phyloP scores from a whole-genome alignment of 768 basidiomycete genomes.

The Gautieria morchelliformis region DNA sequence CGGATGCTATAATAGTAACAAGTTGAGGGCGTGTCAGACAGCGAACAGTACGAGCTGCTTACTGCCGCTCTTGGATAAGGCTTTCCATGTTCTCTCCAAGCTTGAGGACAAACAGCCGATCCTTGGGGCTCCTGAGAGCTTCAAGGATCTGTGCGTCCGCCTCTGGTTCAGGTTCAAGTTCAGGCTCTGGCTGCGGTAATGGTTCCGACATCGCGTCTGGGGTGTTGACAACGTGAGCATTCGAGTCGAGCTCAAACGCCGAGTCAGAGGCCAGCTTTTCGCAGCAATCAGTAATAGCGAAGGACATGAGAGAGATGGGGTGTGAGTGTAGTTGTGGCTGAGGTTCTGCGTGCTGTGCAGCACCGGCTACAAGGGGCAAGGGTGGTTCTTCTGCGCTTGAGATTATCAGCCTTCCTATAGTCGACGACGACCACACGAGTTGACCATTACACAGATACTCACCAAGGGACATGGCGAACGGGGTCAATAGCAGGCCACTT shows the following conservation, averaged over 20 bases:
- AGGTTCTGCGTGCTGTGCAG: constrained; percentile 8
- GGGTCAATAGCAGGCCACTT: background rate
- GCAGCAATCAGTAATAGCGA: background rate
- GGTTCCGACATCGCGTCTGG: too few relatives aligned
- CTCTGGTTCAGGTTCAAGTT: constrained; percentile 4
- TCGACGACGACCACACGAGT: background rate
- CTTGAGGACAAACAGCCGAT: constrained; percentile 79
- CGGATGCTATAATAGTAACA: constrained; percentile 17
- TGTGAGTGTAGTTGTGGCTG: background rate
- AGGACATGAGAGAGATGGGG: background rate
- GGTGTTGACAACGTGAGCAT: background rate
- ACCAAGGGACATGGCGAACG: constrained; percentile 9
- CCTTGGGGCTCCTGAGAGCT: constrained; percentile 72
- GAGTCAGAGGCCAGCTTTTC: background rate
- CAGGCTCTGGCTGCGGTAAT: background rate
- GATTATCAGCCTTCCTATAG: background rate
- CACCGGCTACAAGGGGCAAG: constrained; percentile 1
- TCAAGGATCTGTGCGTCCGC: constrained; percentile 73
- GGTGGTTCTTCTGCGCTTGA: background rate
- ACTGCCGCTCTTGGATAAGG: constrained; percentile 70
- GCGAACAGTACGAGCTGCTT: constrained; percentile 21
- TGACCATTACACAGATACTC: background rate
- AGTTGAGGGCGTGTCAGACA: background rate
- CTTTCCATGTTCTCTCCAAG: constrained; percentile 81
- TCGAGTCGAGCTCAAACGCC: background rate